Evolutionary conservation across 2,329 filamentous ascomycete species (phyloP).

Genomic region (Colletotrichum chrysophilum): DNA sequence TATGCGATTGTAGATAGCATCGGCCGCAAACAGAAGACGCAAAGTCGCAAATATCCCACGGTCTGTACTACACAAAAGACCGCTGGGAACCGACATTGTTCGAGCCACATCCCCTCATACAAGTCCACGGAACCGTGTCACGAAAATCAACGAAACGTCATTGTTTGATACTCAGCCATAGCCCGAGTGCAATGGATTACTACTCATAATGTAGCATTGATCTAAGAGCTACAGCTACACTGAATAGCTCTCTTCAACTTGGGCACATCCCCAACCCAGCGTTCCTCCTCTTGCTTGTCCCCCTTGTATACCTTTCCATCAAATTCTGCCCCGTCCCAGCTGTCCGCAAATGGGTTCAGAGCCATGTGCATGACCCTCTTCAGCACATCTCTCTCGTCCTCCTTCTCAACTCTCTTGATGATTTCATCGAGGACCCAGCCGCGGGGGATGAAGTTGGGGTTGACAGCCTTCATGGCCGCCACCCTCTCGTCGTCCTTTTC

Average conservation of each 20-base stretch:
- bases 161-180: too few relatives aligned
- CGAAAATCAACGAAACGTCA: too few relatives aligned
- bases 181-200: too few relatives aligned
- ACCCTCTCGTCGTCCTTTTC: conserved; percentile 67
- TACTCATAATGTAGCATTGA: not conserved
- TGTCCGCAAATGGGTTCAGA: conserved; percentile 82
- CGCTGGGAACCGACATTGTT: not conserved
- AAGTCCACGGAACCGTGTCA: too few relatives aligned
- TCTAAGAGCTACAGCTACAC: conserved; percentile 90
- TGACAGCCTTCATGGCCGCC: conserved; percentile 80
- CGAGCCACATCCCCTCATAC: rapidly evolving
- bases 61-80: not conserved
- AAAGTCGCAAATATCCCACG: not conserved
- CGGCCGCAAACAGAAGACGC: not conserved
- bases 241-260: conserved; percentile 80
- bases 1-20: rapidly evolving
- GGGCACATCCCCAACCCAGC: conserved; percentile 88
- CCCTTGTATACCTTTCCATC: conserved; percentile 57
- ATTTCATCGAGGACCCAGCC: conserved; percentile 94
- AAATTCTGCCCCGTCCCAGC: conserved; percentile 63
- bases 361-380: conserved; percentile 82
- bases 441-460: conserved; percentile 91
- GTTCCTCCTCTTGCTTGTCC: conserved; percentile 75
- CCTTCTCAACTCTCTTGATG: conserved; percentile 86
- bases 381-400: conserved; percentile 80